A percentile compares a stretch with the other conserved stretches of the same genome.
Conservation (phyloP, 768 basidiomycete genomes). For the Leccinellum luteum region DNA sequence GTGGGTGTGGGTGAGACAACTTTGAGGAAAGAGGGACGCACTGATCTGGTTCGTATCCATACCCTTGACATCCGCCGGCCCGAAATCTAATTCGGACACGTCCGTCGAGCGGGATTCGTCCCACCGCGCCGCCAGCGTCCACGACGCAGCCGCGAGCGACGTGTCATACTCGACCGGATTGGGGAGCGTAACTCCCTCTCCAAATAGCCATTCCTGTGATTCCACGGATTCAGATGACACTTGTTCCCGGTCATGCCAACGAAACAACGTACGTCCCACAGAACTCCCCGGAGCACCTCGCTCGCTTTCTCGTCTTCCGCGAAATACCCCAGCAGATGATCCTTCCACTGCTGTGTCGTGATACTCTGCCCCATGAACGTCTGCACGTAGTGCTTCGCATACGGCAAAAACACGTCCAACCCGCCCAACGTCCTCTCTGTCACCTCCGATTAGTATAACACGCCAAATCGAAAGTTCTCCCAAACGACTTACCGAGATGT, state of each 20-base stretch:
- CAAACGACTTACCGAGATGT: slow-evolving; percentile 57
- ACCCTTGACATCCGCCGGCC: slow-evolving; percentile 51
- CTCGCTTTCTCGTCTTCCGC: slow-evolving; percentile 49
- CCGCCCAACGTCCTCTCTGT: slow-evolving; percentile 17
- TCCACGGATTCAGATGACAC: neutral
- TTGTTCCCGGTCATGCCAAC: too few species aligned
- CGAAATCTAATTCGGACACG: slow-evolving; percentile 51
- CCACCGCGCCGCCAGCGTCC: slow-evolving; percentile 73
- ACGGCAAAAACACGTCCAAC: slow-evolving; percentile 74
- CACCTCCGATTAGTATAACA: too few species aligned
- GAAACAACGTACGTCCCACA: slow-evolving; percentile 67
- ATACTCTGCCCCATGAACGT: slow-evolving; percentile 84
- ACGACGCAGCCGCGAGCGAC: slow-evolving; percentile 66
- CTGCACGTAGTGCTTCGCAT: slow-evolving; percentile 76
- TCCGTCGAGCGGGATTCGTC: slow-evolving; percentile 55
- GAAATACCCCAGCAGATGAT: slow-evolving; percentile 74
- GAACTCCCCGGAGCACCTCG: slow-evolving; percentile 64
- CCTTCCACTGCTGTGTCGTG: slow-evolving; percentile 81
- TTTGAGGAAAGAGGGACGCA: slow-evolving; percentile 30
- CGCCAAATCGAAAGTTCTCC: neutral
- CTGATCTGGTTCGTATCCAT: slow-evolving; percentile 80
- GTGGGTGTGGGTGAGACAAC: too few species aligned
- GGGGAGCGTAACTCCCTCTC: slow-evolving; percentile 72
- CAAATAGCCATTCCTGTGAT: slow-evolving; percentile 76
- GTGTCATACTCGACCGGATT: slow-evolving; percentile 74